Percentiles rank a stretch among this genome's conserved stretches.
Evolutionary conservation across 1,284 basidiomycete genomes (phyloP).

Genomic region (Sanghuangporus baumii): DNA sequence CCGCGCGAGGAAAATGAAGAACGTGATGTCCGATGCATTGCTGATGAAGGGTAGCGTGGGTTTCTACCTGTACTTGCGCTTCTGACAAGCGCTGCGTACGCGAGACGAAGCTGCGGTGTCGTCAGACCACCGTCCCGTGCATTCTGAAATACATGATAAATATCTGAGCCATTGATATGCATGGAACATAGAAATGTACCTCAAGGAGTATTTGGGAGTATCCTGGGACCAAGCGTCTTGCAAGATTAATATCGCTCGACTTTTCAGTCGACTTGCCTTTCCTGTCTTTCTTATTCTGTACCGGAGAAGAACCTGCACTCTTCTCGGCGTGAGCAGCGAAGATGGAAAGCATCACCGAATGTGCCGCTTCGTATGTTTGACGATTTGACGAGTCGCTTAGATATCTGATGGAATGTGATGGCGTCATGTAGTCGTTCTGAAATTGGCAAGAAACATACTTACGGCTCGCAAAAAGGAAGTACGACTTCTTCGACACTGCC

Average conservation of each 20-base stretch:
- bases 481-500: constrained; percentile 44
- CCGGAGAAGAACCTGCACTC: constrained; percentile 14
- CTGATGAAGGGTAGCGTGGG: not conserved
- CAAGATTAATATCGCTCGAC: constrained; percentile 28
- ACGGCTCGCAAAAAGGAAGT: constrained; percentile 58
- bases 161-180: not conserved
- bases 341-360: constrained; percentile 66
- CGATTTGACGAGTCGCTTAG: constrained; percentile 51
- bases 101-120: constrained; percentile 55
- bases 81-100: constrained; percentile 58
- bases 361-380: constrained; percentile 68
- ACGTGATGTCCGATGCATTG: not conserved
- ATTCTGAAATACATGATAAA: constrained; percentile 41
- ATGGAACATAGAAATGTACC: constrained; percentile 32
- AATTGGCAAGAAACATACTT: constrained; percentile 24
- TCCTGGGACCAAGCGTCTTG: constrained; percentile 57
- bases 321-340: constrained; percentile 54
- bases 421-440: not conserved
- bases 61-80: constrained; percentile 37
- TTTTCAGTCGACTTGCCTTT: constrained; percentile 10
- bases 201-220: constrained; percentile 62
- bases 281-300: constrained; percentile 17
- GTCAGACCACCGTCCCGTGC: constrained; percentile 52
- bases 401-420: constrained; percentile 34
- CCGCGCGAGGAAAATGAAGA: not conserved